Percentiles rank a stretch among this genome's conserved stretches.
These are phyloP conservation scores for Raffaelea deltoideospora DNA, from an alignment of 2,329 filamentous ascomycete genomes.

Conservation along the genomic window DNA sequence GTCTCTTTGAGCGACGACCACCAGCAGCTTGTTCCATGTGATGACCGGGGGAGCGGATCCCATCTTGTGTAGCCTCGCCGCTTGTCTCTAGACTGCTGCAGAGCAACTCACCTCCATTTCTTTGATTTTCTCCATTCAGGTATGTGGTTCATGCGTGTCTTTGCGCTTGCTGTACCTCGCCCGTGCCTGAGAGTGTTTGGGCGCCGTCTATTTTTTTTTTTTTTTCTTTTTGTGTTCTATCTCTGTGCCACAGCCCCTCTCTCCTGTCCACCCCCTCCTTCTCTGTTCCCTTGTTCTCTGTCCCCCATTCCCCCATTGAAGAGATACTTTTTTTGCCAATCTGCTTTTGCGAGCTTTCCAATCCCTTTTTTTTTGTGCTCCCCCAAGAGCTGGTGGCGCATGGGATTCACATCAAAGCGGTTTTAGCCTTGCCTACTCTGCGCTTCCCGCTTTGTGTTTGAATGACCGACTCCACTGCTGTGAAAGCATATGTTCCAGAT, in stretches of 20 bases:
- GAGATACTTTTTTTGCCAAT: too few relatives aligned
- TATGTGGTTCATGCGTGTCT: background rate
- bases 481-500: too few relatives aligned
- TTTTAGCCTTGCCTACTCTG: too few relatives aligned
- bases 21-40: conserved; percentile 18
- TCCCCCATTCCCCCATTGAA: too few relatives aligned
- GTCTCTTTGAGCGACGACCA: conserved; percentile 3
- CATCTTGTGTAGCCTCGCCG: conserved; percentile 18
- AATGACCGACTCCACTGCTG: too few relatives aligned
- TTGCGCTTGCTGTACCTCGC: background rate
- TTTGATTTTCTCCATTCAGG: background rate
- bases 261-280: background rate
- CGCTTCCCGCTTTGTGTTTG: too few relatives aligned
- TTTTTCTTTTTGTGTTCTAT: background rate
- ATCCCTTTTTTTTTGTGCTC: conserved; percentile 5
- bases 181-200: background rate
- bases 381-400: too few relatives aligned
- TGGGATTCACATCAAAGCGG: too few relatives aligned
- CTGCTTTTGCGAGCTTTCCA: too few relatives aligned
- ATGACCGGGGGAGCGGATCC: conserved; percentile 18
- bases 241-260: background rate
- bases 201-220: background rate
- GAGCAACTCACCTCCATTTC: background rate
- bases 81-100: conserved; percentile 1
- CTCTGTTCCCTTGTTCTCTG: conserved; percentile 4